These are phyloP conservation scores for Fusarium citri DNA, from an alignment of 2,329 filamentous ascomycete species.

Conservation along the genomic window DNA sequence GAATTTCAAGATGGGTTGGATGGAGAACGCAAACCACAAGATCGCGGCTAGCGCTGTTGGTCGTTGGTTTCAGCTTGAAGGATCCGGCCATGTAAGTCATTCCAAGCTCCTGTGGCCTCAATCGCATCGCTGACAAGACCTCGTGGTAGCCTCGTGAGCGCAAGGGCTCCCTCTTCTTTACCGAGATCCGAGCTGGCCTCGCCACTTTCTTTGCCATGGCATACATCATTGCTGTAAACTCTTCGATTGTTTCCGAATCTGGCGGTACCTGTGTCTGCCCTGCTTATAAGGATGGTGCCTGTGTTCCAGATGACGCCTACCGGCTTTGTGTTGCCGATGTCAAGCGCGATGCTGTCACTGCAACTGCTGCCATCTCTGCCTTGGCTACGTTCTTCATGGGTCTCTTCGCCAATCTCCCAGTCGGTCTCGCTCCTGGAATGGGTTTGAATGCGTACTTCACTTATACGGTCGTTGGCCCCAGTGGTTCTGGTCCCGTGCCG, in stretches of 20 bases:
- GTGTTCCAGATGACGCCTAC: conserved; percentile 67
- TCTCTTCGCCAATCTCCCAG: conserved; percentile 77
- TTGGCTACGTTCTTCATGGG: conserved; percentile 87
- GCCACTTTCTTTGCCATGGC: conserved; percentile 79
- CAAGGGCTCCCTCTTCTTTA: conserved; percentile 81
- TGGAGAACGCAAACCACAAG: conserved; percentile 62
- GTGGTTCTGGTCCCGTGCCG: conserved; percentile 78
- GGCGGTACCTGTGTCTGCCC: conserved; percentile 83
- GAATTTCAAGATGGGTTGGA: conserved; percentile 58
- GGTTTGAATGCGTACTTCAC: conserved; percentile 88
- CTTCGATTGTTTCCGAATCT: conserved; percentile 68
- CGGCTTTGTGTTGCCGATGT: conserved; percentile 71
- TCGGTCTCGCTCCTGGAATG: conserved; percentile 58
- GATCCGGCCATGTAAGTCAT: conserved; percentile 79
- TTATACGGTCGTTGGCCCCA: conserved; percentile 77
- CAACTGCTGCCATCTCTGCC: conserved; percentile 84
- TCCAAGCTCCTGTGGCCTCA: not conserved
- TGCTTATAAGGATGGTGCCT: conserved; percentile 60
- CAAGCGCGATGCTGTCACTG: conserved; percentile 84
- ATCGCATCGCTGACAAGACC: not conserved
- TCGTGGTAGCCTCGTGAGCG: conserved; percentile 71
- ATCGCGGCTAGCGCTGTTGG: conserved; percentile 76
- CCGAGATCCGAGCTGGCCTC: conserved; percentile 84
- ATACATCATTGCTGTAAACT: conserved; percentile 67
- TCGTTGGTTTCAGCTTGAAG: conserved; percentile 82